phyloP scores from a whole-genome alignment of 805 yeast species.

The Teunomyces cretensis region DNA sequence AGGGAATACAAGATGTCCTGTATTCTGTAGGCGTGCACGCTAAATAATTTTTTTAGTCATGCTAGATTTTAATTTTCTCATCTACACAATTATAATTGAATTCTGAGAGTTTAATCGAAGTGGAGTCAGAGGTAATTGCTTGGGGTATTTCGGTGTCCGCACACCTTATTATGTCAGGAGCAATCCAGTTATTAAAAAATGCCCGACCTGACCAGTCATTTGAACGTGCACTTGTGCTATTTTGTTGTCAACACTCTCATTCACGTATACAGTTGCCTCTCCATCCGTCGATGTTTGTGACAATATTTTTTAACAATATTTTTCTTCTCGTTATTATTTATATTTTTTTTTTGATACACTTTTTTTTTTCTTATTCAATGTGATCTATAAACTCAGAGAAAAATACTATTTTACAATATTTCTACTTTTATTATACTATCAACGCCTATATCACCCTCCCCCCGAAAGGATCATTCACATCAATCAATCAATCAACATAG shows the following conservation, averaged over 20 bases:
- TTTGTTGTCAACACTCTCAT: not conserved
- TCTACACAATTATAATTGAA: constrained; percentile 4
- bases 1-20: not conserved
- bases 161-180: not conserved
- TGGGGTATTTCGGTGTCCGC: not conserved
- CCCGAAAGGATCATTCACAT: not conserved
- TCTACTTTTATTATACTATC: constrained; percentile 2
- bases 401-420: constrained; percentile 3
- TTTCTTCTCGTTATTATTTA: constrained; percentile 1
- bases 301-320: not conserved
- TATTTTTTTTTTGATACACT: constrained; percentile 3
- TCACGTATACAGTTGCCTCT: constrained; percentile 3
- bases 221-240: not conserved
- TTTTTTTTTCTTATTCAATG: constrained; percentile 3
- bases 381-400: constrained; percentile 4
- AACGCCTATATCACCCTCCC: not conserved
- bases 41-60: constrained; percentile 4
- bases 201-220: not conserved
- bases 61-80: constrained; percentile 4
- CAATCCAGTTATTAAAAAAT: not conserved
- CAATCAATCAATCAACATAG: constrained; percentile 1
- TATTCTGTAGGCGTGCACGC: not conserved
- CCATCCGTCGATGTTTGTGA: not conserved
- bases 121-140: constrained; percentile 1
- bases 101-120: constrained; percentile 2